A percentile compares a stretch with the other conserved stretches of the same genome.
Evolutionary conservation across 2,329 filamentous ascomycete genomes (phyloP).

Genomic region (Colletotrichum filicis): DNA sequence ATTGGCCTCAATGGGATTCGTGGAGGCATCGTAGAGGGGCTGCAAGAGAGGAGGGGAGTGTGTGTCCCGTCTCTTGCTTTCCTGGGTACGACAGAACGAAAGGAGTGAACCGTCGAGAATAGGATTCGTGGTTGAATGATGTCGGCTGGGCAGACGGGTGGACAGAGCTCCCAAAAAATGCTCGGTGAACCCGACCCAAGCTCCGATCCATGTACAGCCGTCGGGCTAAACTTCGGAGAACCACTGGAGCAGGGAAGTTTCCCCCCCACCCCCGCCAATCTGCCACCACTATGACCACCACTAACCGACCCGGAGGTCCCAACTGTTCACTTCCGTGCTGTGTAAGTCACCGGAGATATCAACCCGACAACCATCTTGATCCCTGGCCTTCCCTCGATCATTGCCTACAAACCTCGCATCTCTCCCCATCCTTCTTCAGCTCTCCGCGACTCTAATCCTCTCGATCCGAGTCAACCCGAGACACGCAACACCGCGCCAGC

Average conservation of each 20-base stretch:
- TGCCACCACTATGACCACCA: constrained; percentile 8
- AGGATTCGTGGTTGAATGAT: neutral
- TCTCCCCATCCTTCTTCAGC: neutral
- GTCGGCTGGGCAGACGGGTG: neutral
- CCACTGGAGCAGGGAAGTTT: neutral
- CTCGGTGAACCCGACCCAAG: constrained; percentile 12
- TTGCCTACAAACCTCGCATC: neutral
- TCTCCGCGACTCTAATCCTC: neutral
- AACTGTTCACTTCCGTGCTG: constrained; percentile 1
- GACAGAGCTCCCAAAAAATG: constrained; percentile 28
- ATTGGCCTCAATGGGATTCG: constrained; percentile 43
- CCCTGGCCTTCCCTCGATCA: neutral
- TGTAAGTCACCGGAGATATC: constrained; percentile 28
- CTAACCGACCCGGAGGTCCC: constrained; percentile 3
- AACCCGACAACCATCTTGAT: neutral
- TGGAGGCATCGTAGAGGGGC: constrained; percentile 40
- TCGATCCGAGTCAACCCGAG: no score
- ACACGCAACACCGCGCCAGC: neutral
- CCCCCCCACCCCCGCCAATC: constrained; percentile 21
- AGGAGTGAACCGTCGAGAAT: neutral
- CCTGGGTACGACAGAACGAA: neutral
- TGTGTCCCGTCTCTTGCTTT: neutral
- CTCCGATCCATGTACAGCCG: constrained; percentile 9
- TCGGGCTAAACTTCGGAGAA: constrained; percentile 31
- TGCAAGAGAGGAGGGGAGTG: neutral